Base-by-base conservation (phyloP, 2,329 filamentous ascomycete genomes). In the Venturiaceae sp. region DNA sequence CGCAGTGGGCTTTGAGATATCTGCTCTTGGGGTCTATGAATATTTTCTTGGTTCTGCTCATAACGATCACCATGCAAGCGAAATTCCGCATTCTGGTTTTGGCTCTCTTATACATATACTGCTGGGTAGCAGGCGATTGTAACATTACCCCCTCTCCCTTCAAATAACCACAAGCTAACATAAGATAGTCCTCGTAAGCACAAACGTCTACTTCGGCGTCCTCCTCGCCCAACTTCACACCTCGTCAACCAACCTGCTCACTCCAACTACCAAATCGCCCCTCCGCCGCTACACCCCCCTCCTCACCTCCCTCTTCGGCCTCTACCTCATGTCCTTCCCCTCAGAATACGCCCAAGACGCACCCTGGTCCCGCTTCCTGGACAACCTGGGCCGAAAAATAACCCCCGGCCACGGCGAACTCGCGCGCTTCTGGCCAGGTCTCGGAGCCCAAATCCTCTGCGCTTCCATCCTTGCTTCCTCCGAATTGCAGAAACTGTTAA, bases 1-100 rank as follows among this genome's bases (percentile, higher is more conserved):
- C 81, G 60, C 80, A 83, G 63, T 84, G 81, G 81, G 82, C 80
- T 13, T 66, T 84, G 30, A 63, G 80, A 6, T 79, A 79, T n/a
- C 67, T 84, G 32, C 69, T 83, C 32, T 76, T 75, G 62, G 80
- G 79, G 5, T 80, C 78, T 36, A 75, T 83, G 69, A 72, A 77
- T 67, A 75, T 83, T 14, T 83, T 83, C 62, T 73, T 76, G 47
- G 76, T 78, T 55, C 70, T 83, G 59, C 66, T 82, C 33, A 77
- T 77, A 3, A 80, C 79, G 0, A 73, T 75, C 32, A 76, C 77
- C 59, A 72, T 80, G 60, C 76, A 75, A 55, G 71, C 78, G 3
- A 68, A 70, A 50, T 81, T 77, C 64, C 73, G 81, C 50, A 77
- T 81, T 69, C 67, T 77, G 58, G 71, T 74, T 1, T 70, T 77